Evolutionary conservation across 345 rosid species (phyloP).

Genomic region (Boechera stricta): DNA sequence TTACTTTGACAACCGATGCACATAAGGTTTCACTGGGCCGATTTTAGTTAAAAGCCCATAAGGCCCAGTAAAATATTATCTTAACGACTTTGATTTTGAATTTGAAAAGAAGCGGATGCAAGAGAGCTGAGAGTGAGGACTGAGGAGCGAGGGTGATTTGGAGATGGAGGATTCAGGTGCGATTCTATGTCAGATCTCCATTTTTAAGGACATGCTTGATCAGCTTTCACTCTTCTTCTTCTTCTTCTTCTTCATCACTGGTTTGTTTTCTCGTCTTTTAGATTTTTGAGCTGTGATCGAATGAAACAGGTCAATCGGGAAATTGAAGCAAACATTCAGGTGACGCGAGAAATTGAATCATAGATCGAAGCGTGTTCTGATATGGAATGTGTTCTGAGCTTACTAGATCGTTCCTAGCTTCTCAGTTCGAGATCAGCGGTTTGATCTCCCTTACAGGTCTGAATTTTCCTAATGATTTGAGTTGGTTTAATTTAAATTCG

Average conservation of each 20-base stretch:
- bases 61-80: no score
- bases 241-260: neutral
- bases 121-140: no score
- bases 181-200: no score
- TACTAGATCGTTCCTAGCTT: constrained; percentile 57
- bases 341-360: constrained; percentile 74
- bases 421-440: constrained; percentile 71
- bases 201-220: no score
- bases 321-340: constrained; percentile 68
- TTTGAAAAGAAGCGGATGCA: no score
- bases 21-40: no score
- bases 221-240: neutral
- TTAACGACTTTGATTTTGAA: no score
- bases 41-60: no score
- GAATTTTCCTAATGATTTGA: neutral
- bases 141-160: no score
- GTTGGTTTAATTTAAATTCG: neutral
- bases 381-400: constrained; percentile 55
- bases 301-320: constrained; percentile 69
- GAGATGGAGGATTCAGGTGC: no score
- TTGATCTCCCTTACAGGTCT: constrained; percentile 58
- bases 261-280: neutral
- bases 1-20: no score
- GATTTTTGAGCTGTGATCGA: neutral
- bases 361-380: constrained; percentile 65